phyloP scores from a whole-genome alignment of 1,284 basidiomycete genomes.

The Inonotus obliquus region DNA sequence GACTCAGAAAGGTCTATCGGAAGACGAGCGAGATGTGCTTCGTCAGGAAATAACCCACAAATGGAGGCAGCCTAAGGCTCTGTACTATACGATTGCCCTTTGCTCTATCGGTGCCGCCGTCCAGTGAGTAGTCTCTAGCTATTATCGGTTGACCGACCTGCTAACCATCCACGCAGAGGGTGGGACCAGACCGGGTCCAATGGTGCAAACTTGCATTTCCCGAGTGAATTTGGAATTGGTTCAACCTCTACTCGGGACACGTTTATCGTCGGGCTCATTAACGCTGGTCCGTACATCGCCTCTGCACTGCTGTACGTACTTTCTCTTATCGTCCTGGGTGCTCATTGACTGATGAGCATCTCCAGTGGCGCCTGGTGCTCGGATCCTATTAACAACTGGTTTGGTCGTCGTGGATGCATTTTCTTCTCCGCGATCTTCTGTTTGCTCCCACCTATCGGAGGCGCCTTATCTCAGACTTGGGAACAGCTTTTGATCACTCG shows the following conservation, averaged over 20 bases:
- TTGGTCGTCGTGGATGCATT: conserved; percentile 66
- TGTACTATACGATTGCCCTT: conserved; percentile 51
- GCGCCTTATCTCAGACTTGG: conserved; percentile 35
- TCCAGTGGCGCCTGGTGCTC: conserved; percentile 39
- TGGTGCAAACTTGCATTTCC: conserved; percentile 63
- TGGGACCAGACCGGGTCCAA: conserved; percentile 64
- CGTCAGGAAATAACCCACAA: conserved; percentile 57
- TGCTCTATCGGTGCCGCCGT: conserved; percentile 65
- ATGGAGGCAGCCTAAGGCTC: conserved; percentile 53
- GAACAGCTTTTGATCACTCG: conserved; percentile 40
- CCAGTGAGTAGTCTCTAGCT: conserved; percentile 58
- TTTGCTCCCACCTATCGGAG: conserved; percentile 56
- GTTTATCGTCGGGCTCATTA: conserved; percentile 46
- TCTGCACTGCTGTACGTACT: conserved; percentile 50
- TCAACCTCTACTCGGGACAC: conserved; percentile 30
- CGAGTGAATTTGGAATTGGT: conserved; percentile 42
- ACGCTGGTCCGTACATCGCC: conserved; percentile 46
- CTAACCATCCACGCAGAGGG: conserved; percentile 31
- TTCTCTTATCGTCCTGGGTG: conserved; percentile 37
- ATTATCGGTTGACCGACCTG: conserved; percentile 44
- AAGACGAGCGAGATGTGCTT: conserved; percentile 52
- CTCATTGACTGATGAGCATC: conserved; percentile 21
- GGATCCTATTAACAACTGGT: conserved; percentile 41
- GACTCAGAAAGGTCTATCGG: conserved; percentile 46
- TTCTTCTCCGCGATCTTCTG: conserved; percentile 59